Base-by-base conservation (phyloP, 768 basidiomycete genomes). In the Tylopilus intermedius region DNA sequence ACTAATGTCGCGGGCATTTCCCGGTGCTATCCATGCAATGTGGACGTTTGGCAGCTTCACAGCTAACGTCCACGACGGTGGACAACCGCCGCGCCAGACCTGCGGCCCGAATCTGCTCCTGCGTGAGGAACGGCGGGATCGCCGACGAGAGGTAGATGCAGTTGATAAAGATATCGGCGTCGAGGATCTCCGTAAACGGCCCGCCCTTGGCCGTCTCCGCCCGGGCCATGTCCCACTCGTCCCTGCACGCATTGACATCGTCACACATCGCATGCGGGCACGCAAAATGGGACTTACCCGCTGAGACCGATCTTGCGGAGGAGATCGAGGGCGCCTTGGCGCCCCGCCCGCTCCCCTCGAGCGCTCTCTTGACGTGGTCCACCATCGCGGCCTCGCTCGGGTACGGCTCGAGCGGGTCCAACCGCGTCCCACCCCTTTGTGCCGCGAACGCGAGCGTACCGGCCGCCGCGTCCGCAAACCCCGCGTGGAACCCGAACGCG, bases 121-220 rank as follows among this genome's bases (percentile, higher is more conserved):
- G 67, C 4, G 84, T 84, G 45, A 96, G 54, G 70, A 97, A 98
- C n/a, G 84, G 74, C 0, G 92, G 91, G 50, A 95, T 93, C 54
- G 76, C 68, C 15, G 84, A 81, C n/a, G 83, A 84, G 47, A 99
- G 85, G 71, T 98, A 98, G 69, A 99, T 99, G 79, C 96, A 98
- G 76, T 99, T 99, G 78, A 98, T 83, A 65, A 99, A 97, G 62
- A 99, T 84, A 73, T 99, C 95, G 57, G 93, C 95, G 58, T 92
- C 91, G 27, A 98, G 80, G 54, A 99, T 92, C 74, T 98, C 95
- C 43, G 80, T 71, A 76, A 97, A 98, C 0, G 96, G 96, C 2
- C 96, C 96, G 29, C 94, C 94, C 74, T 93, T 94, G 62, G 87
- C 88, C 7, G 96, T 99, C 75, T 99, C 96, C 2, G 78, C 88